Evolutionary conservation across 371 early-diverging fungal genomes (phyloP).

Genomic region (Apophysomyces sp.): DNA sequence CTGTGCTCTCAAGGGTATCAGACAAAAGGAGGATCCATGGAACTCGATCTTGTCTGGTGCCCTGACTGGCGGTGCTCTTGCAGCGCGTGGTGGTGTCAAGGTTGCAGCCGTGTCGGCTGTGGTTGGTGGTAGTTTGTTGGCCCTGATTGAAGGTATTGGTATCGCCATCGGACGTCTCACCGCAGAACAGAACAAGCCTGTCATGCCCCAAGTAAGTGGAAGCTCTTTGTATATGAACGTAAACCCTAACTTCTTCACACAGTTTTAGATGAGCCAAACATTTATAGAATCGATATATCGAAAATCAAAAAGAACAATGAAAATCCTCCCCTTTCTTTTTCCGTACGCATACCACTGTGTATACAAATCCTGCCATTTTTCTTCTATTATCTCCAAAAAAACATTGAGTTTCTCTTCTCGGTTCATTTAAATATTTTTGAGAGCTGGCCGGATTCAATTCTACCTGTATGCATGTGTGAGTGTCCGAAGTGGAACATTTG

Average conservation of each 20-base stretch:
- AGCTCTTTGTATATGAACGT: background rate
- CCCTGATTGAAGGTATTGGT: slow-evolving; percentile 93
- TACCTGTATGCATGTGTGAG: too few relatives aligned
- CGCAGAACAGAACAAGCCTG: slow-evolving; percentile 60
- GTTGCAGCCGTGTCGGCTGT: slow-evolving; percentile 84
- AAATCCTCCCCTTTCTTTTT: background rate
- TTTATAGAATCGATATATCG: background rate
- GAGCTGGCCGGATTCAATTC: too few relatives aligned
- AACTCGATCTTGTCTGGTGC: slow-evolving; percentile 91
- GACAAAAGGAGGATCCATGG: slow-evolving; percentile 98
- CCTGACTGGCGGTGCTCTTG: slow-evolving; percentile 92
- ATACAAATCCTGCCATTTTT: background rate
- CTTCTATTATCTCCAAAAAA: background rate
- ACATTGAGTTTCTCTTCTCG: background rate
- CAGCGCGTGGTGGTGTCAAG: slow-evolving; percentile 88
- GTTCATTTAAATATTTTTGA: too few relatives aligned
- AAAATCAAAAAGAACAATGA: background rate
- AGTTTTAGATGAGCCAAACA: background rate
- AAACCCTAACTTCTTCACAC: background rate
- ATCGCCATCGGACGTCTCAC: slow-evolving; percentile 68
- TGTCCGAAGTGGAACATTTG: too few relatives aligned
- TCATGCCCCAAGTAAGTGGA: slow-evolving; percentile 55
- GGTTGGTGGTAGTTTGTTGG: slow-evolving; percentile 90
- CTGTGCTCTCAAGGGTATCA: slow-evolving; percentile 86
- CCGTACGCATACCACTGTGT: background rate